These are phyloP conservation scores for Penicillium polonicum DNA, from an alignment of 2,329 filamentous ascomycete genomes.

Conservation along the genomic window DNA sequence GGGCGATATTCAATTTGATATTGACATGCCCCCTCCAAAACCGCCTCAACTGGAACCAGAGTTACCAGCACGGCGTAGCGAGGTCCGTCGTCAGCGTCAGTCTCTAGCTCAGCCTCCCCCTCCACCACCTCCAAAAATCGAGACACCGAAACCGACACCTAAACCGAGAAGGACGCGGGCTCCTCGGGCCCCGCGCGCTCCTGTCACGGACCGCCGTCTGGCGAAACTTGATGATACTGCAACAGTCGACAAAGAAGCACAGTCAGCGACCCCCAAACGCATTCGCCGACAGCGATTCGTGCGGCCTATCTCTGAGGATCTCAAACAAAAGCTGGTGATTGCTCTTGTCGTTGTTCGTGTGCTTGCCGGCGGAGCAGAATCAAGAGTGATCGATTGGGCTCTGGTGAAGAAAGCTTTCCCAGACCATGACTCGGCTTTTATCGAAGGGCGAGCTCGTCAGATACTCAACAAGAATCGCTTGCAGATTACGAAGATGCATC, in stretches of 20 bases:
- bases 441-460: conserved; percentile 40
- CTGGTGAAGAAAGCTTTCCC: conserved; percentile 46
- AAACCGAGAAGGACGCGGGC: conserved; percentile 2
- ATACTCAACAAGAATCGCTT: conserved; percentile 39
- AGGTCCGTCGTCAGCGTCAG: neutral
- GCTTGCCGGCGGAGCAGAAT: conserved; percentile 46
- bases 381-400: conserved; percentile 45
- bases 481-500: conserved; percentile 46
- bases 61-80: conserved; percentile 7
- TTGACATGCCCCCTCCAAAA: conserved; percentile 16
- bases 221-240: conserved; percentile 26
- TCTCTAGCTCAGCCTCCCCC: neutral
- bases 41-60: neutral
- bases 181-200: neutral
- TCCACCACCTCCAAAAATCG: neutral
- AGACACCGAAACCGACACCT: neutral
- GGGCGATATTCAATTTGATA: conserved; percentile 36
- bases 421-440: conserved; percentile 36
- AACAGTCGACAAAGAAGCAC: conserved; percentile 7
- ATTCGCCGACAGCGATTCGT: conserved; percentile 26
- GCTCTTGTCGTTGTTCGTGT: conserved; percentile 47
- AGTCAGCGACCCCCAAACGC: conserved; percentile 16
- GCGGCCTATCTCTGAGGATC: conserved; percentile 26
- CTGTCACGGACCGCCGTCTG: conserved; percentile 25
- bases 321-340: conserved; percentile 39